Conservation (phyloP, 2,329 filamentous ascomycete genomes). For the Tricladium varicosporioides region DNA sequence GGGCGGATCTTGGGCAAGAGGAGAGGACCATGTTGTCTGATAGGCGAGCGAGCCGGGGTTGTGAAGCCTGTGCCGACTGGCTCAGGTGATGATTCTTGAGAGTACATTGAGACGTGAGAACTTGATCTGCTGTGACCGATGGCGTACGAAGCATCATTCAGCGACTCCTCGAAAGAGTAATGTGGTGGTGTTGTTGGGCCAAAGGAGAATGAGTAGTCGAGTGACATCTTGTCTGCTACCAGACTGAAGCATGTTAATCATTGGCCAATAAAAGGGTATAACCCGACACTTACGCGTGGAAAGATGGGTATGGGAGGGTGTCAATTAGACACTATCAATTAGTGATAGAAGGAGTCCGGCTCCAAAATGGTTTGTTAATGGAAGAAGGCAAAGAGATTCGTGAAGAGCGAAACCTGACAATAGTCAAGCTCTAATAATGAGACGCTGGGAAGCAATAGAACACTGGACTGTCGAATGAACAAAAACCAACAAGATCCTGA, state of each 20-base stretch:
- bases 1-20: constrained; percentile 82
- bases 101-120: constrained; percentile 49
- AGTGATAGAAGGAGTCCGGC: constrained; percentile 30
- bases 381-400: constrained; percentile 31
- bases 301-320: constrained; percentile 12
- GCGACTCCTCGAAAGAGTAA: constrained; percentile 55
- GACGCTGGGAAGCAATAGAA: constrained; percentile 24
- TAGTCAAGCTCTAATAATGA: constrained; percentile 24
- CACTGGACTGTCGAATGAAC: constrained; percentile 25
- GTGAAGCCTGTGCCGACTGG: constrained; percentile 66
- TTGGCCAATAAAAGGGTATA: constrained; percentile 1
- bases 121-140: constrained; percentile 38
- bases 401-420: constrained; percentile 32
- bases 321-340: constrained; percentile 32
- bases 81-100: constrained; percentile 66
- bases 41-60: constrained; percentile 69
- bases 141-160: constrained; percentile 53
- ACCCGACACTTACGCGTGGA: constrained; percentile 23
- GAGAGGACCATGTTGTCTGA: constrained; percentile 75
- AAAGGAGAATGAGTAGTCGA: constrained; percentile 58
- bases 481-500: constrained; percentile 30
- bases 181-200: constrained; percentile 50
- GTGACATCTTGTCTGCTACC: constrained; percentile 57
- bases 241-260: constrained; percentile 43
- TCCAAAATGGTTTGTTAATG: constrained; percentile 25